phyloP scores from a whole-genome alignment of 768 basidiomycete genomes.

The Tylopilus subfusipes region DNA sequence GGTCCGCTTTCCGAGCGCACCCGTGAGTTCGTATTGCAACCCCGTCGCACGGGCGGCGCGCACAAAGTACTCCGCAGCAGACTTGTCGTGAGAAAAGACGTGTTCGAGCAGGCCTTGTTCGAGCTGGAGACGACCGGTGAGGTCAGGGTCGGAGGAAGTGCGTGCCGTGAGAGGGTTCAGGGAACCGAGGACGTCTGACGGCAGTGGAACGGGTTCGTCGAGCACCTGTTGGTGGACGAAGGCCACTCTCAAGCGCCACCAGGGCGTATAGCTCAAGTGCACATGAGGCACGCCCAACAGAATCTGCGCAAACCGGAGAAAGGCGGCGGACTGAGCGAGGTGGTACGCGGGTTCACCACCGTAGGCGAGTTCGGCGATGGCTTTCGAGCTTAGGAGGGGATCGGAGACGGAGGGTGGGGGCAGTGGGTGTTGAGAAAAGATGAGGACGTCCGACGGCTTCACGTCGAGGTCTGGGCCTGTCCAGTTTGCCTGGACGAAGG shows the following conservation, averaged over 20 bases:
- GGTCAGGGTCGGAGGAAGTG: constrained; percentile 53
- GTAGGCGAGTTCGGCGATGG: constrained; percentile 73
- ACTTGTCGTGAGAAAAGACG: constrained; percentile 67
- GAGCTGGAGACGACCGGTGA: constrained; percentile 63
- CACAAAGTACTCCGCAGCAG: constrained; percentile 74
- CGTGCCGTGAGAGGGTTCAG: constrained; percentile 40
- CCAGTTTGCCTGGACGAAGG: constrained; percentile 94
- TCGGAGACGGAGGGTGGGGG: constrained; percentile 34
- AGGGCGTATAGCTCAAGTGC: constrained; percentile 50
- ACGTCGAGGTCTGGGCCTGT: constrained; percentile 85
- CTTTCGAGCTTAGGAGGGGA: constrained; percentile 55
- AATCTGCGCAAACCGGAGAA: constrained; percentile 73
- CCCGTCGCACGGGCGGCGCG: constrained; percentile 73
- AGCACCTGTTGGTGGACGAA: constrained; percentile 71
- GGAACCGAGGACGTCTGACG: constrained; percentile 38
- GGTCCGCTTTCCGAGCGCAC: constrained; percentile 89
- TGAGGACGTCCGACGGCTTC: constrained; percentile 38
- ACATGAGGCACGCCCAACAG: constrained; percentile 54
- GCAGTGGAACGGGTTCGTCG: constrained; percentile 74
- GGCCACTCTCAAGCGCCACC: constrained; percentile 83
- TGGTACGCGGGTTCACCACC: constrained; percentile 97
- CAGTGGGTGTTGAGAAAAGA: constrained; percentile 32
- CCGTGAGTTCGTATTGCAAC: constrained; percentile 86
- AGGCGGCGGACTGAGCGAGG: constrained; percentile 62
- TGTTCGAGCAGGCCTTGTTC: constrained; percentile 83